Conservation (phyloP, 352 stramenopile species). For the Globisporangium apiculatum region DNA sequence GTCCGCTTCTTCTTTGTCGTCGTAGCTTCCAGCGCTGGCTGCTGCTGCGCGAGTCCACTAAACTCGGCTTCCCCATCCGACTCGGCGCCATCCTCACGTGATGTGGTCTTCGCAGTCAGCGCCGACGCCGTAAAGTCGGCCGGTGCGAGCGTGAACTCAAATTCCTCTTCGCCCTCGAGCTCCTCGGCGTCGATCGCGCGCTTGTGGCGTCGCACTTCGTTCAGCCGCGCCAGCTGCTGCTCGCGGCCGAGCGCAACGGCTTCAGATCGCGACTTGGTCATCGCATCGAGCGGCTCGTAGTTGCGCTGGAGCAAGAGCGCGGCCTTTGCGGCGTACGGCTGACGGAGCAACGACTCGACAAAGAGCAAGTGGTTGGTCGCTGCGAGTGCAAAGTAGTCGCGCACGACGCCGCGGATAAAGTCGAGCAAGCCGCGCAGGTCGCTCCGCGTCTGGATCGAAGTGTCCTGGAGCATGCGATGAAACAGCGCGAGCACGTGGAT, state of each 20-base stretch:
- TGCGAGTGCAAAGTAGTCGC: constrained; percentile 72
- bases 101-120: constrained; percentile 15
- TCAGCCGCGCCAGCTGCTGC: constrained; percentile 47
- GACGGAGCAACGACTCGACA: constrained; percentile 64
- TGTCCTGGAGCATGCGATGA: constrained; percentile 82
- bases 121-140: constrained; percentile 57
- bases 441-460: constrained; percentile 40
- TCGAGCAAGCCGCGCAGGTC: constrained; percentile 70
- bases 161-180: constrained; percentile 73
- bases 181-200: constrained; percentile 68
- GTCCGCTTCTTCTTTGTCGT: constrained; percentile 9
- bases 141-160: constrained; percentile 58
- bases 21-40: background rate
- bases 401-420: constrained; percentile 72
- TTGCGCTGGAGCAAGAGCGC: constrained; percentile 68
- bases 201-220: constrained; percentile 58
- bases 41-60: constrained; percentile 1
- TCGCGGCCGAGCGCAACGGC: constrained; percentile 56
- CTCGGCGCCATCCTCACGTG: background rate
- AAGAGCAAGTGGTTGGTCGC: constrained; percentile 80
- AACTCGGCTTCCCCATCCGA: constrained; percentile 21
- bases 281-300: constrained; percentile 64
- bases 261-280: constrained; percentile 53
- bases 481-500: constrained; percentile 77
- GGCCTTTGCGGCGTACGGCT: constrained; percentile 59